These are phyloP conservation scores for Pinguiococcus pyrenoidosus DNA, from an alignment of 108 stramenopile species.

Conservation along the genomic window DNA sequence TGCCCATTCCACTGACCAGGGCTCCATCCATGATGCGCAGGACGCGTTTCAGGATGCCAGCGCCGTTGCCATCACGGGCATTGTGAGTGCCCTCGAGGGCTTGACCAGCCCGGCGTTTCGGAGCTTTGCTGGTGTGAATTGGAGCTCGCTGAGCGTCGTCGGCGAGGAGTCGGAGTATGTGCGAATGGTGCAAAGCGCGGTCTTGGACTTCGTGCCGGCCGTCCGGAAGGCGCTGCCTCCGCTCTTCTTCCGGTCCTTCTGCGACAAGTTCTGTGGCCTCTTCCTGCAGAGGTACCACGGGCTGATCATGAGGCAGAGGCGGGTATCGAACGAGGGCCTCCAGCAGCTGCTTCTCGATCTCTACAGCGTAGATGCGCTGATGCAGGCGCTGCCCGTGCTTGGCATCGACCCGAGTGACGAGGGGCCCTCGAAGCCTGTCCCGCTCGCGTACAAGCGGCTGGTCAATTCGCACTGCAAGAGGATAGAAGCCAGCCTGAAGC, in stretches of 20 bases:
- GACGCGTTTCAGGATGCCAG: slow-evolving; percentile 70
- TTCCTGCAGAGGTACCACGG: slow-evolving; percentile 55
- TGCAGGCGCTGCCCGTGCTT: slow-evolving; percentile 61
- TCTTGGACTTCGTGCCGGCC: slow-evolving; percentile 51
- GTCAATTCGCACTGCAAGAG: too few relatives aligned
- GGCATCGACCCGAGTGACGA: too few relatives aligned
- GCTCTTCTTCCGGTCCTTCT: slow-evolving; percentile 71
- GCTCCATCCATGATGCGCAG: slow-evolving; percentile 50
- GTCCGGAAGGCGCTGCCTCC: slow-evolving; percentile 49
- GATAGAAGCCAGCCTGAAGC: too few relatives aligned
- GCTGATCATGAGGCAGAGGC: slow-evolving; percentile 47
- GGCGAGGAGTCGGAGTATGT: slow-evolving; percentile 80
- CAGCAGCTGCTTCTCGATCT: slow-evolving; percentile 85
- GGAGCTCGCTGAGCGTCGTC: slow-evolving; percentile 53
- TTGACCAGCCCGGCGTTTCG: slow-evolving; percentile 51
- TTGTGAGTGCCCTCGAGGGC: slow-evolving; percentile 57
- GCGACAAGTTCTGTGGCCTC: slow-evolving; percentile 66
- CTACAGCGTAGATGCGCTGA: slow-evolving; percentile 64
- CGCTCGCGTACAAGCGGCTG: too few relatives aligned
- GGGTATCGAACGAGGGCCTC: slow-evolving; percentile 62
- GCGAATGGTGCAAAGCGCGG: slow-evolving; percentile 48
- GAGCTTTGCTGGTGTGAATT: slow-evolving; percentile 48
- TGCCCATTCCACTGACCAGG: too few relatives aligned
- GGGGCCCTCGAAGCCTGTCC: too few relatives aligned
- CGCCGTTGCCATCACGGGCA: slow-evolving; percentile 56